Evolutionary conservation across 768 basidiomycete species (phyloP).

Genomic region (Leccinum aurantiacum): DNA sequence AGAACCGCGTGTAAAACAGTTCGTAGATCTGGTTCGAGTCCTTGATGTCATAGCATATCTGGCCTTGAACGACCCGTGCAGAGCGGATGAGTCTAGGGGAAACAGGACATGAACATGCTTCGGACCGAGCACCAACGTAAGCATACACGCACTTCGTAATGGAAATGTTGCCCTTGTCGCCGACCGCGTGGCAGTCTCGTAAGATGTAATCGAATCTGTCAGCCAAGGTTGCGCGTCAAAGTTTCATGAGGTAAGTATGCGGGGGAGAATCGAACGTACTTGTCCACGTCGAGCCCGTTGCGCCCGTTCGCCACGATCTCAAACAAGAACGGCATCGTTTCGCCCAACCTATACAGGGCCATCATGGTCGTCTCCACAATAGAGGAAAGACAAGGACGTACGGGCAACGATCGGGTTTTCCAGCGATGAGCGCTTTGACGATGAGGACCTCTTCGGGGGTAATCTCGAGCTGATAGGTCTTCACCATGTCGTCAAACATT

Average conservation of each 20-base stretch:
- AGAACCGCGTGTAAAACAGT: conserved; percentile 71
- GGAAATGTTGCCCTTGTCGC: conserved; percentile 56
- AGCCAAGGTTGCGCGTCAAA: neutral
- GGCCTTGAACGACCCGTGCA: conserved; percentile 68
- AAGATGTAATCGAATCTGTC: conserved; percentile 79
- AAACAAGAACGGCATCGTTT: conserved; percentile 73
- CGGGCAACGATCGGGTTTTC: conserved; percentile 53
- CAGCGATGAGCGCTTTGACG: conserved; percentile 78
- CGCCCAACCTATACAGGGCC: conserved; percentile 20
- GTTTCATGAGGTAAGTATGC: neutral
- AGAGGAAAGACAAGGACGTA: conserved; percentile 32
- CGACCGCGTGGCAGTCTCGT: conserved; percentile 71
- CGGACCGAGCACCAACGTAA: neutral
- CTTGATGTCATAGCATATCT: conserved; percentile 83
- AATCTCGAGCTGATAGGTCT: conserved; percentile 53
- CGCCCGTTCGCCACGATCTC: conserved; percentile 82
- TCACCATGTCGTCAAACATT: conserved; percentile 75
- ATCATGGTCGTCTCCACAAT: neutral
- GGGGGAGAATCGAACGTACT: conserved; percentile 40
- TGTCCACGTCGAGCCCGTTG: conserved; percentile 87
- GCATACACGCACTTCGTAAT: conserved; percentile 39
- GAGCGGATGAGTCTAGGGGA: conserved; percentile 63
- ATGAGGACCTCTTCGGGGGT: conserved; percentile 50
- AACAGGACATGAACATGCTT: neutral
- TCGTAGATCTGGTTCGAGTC: conserved; percentile 76